Percentiles rank a stretch among this genome's conserved stretches.
phyloP scores from a whole-genome alignment of 345 rosid genomes.

The Diplotaxis tenuifolia region DNA sequence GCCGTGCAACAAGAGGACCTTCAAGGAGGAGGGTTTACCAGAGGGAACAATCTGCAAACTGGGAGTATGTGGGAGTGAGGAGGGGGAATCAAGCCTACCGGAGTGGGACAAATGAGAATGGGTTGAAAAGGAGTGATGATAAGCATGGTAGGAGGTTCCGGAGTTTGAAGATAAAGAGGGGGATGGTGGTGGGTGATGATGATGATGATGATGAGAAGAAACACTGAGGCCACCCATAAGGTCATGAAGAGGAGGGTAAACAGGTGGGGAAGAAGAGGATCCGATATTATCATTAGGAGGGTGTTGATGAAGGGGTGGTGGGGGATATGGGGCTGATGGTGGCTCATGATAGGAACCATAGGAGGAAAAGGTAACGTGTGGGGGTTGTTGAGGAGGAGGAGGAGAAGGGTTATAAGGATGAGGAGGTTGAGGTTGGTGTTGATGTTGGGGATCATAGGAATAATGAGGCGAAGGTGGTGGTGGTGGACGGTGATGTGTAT shows the following conservation, averaged over 20 bases:
- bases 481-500: slow-evolving; percentile 30
- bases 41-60: slow-evolving; percentile 56
- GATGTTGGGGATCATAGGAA: slow-evolving; percentile 12
- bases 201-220: slow-evolving; percentile 34
- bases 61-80: slow-evolving; percentile 43
- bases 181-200: no score
- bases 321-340: slow-evolving; percentile 32
- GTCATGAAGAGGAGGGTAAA: slow-evolving; percentile 74
- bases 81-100: slow-evolving; percentile 47
- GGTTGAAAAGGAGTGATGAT: slow-evolving; percentile 52
- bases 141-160: no score
- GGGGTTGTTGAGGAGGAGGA: slow-evolving; percentile 45
- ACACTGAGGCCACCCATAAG: slow-evolving; percentile 43
- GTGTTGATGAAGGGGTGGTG: slow-evolving; percentile 8
- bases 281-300: slow-evolving; percentile 26
- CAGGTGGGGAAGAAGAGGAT: slow-evolving; percentile 41
- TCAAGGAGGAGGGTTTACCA: slow-evolving; percentile 74
- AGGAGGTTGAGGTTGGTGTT: slow-evolving; percentile 35
- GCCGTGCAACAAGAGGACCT: slow-evolving; percentile 78
- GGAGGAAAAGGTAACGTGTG: slow-evolving; percentile 42
- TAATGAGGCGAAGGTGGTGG: slow-evolving; percentile 21
- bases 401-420: no score
- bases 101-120: slow-evolving; percentile 43
- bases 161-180: no score
- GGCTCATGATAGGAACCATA: slow-evolving; percentile 44